Conservation (phyloP, 495 filamentous ascomycete genomes). For the Penicillium maclennaniae region DNA sequence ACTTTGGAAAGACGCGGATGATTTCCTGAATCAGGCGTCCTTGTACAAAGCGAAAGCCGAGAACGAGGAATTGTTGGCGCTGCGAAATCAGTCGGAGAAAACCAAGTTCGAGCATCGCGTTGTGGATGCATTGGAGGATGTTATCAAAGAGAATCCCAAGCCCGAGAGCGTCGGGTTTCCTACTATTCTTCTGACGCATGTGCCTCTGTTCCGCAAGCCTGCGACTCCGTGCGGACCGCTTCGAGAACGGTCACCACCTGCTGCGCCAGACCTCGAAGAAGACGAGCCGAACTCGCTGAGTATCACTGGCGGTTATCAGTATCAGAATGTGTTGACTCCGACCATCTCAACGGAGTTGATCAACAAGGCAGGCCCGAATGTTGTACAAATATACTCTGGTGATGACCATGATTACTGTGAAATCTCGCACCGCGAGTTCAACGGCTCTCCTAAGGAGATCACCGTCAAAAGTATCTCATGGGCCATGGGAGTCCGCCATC, state of each 20-base stretch:
- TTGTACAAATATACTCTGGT: slow-evolving; percentile 77
- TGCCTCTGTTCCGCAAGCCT: slow-evolving; percentile 76
- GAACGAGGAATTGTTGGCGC: slow-evolving; percentile 36
- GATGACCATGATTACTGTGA: slow-evolving; percentile 99
- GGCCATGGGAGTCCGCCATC: slow-evolving; percentile 93
- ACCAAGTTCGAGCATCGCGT: slow-evolving; percentile 48
- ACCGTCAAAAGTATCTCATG: slow-evolving; percentile 91
- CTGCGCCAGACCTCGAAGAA: slow-evolving; percentile 56
- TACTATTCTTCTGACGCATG: slow-evolving; percentile 82
- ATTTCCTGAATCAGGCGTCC: slow-evolving; percentile 68
- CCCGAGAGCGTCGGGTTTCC: slow-evolving; percentile 55
- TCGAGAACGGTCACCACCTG: slow-evolving; percentile 74
- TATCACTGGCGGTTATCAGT: slow-evolving; percentile 80
- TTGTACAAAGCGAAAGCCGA: slow-evolving; percentile 40
- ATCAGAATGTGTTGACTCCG: slow-evolving; percentile 86
- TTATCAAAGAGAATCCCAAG: slow-evolving; percentile 21
- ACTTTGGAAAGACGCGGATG: slow-evolving; percentile 71
- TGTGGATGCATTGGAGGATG: slow-evolving; percentile 23
- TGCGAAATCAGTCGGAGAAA: slow-evolving; percentile 40
- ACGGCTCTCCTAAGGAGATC: slow-evolving; percentile 71
- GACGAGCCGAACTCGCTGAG: slow-evolving; percentile 76
- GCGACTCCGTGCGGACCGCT: slow-evolving; percentile 89
- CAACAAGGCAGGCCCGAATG: slow-evolving; percentile 67
- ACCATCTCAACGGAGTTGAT: slow-evolving; percentile 69
- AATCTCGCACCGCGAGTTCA: slow-evolving; percentile 66